Conservation (phyloP, 2,329 filamentous ascomycete genomes). For the Hymenoscyphus scutula region DNA sequence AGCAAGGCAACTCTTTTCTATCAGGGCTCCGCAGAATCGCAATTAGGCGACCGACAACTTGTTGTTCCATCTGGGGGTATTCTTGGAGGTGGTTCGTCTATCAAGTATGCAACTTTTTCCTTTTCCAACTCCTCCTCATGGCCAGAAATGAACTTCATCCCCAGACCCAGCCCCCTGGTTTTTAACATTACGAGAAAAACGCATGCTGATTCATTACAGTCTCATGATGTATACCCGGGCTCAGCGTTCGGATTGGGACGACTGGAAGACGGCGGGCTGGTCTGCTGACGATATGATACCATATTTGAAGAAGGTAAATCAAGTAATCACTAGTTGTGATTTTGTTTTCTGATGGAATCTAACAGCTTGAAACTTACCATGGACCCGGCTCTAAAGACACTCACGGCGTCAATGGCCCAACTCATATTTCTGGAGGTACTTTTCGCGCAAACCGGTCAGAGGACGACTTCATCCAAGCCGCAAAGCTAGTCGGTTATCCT, state of each 20-base stretch:
- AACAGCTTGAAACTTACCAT: slow-evolving; percentile 50
- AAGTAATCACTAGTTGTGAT: neutral
- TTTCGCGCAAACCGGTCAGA: slow-evolving; percentile 40
- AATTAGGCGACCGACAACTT: slow-evolving; percentile 40
- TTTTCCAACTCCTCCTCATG: no score
- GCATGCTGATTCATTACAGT: no score
- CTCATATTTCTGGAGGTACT: slow-evolving; percentile 51
- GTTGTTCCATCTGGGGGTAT: slow-evolving; percentile 37
- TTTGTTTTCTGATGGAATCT: slow-evolving; percentile 25
- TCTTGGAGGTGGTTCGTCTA: slow-evolving; percentile 44
- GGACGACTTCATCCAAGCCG: slow-evolving; percentile 49
- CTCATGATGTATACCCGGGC: slow-evolving; percentile 38
- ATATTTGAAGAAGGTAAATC: slow-evolving; percentile 43
- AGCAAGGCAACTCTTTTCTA: slow-evolving; percentile 47
- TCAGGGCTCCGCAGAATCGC: slow-evolving; percentile 40
- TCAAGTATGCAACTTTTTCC: slow-evolving; percentile 28
- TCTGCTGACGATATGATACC: slow-evolving; percentile 48
- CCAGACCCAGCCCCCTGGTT: no score
- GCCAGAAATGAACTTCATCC: no score
- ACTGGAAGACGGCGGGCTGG: slow-evolving; percentile 51
- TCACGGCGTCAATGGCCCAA: slow-evolving; percentile 53
- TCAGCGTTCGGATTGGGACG: slow-evolving; percentile 45
- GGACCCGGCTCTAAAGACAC: slow-evolving; percentile 15
- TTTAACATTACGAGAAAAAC: no score
- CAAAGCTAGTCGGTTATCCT: slow-evolving; percentile 45